Evolutionary conservation across 768 basidiomycete genomes (phyloP), one percentile per base, ranked within the genome.

Genomic region (Lactifluus subvellereus): DNA sequence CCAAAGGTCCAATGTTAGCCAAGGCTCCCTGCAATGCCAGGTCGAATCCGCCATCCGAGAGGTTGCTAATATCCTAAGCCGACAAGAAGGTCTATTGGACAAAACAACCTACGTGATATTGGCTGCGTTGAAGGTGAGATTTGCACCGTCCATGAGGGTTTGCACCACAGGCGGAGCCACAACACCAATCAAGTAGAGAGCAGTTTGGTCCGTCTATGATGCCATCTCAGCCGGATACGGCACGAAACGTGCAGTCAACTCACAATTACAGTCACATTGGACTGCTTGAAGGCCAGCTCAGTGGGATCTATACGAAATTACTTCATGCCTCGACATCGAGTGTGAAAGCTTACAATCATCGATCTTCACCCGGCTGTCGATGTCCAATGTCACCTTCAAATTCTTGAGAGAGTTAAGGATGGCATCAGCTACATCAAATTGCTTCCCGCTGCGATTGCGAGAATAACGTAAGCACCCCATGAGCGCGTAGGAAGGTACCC

Each of bases 111-210:
- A 82, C 80, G 79, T 82, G 67, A 89, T 85, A 59, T 84, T 82
- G 2, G 83, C 88, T 50, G 77, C 74, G 35, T 69, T 77, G 71
- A 88, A 89, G 8, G 76, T 74, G 54, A 89, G 70, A 6, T 76
- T 65, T 0, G 87, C 78, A 20, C 76, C 77, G 52, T 84, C 79
- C 30, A 89, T 87, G 16, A 90, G 78, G 66, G 78, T 75, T 71
- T 88, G 88, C 2, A 84, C 81, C 33, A 86, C 74, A 14, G 87
- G 85, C 18, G 79, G 84, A 47, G 86, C 84, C 35, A 89, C 85
- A 4, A 82, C 85, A n/a, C 86, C 85, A 45, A 89, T 84, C 54
- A 89, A 77, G 73, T 81, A 87, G 30, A 90, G 73, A 0, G 79
- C 82, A 2, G 84, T 84, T 64, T 78, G 69, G 70, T 89, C 88